Evolutionary conservation across 179 eudicot genomes (phyloP).

Genomic region (Nepenthes alata): DNA sequence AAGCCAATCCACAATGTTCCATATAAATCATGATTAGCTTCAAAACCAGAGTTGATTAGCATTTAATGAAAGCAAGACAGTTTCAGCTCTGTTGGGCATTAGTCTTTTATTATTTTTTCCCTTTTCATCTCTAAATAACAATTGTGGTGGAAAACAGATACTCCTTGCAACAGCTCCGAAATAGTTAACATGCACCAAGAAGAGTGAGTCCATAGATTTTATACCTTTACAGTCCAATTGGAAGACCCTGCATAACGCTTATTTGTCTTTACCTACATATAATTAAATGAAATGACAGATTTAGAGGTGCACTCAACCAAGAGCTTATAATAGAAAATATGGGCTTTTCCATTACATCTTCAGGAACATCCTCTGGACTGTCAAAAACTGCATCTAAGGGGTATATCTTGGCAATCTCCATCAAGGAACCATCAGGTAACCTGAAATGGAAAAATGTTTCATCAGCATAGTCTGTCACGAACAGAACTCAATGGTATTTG

Average conservation of each 20-base stretch:
- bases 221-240: slow-evolving; percentile 91
- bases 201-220: not conserved
- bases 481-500: not conserved
- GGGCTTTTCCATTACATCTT: slow-evolving; percentile 47
- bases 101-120: too few species aligned
- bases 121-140: too few species aligned
- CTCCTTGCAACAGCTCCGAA: too few species aligned
- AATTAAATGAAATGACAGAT: slow-evolving; percentile 6
- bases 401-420: slow-evolving; percentile 86
- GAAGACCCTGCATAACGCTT: slow-evolving; percentile 88
- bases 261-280: slow-evolving; percentile 65
- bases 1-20: too few species aligned
- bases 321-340: not conserved
- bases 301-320: not conserved
- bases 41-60: too few species aligned
- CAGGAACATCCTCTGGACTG: slow-evolving; percentile 86
- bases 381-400: slow-evolving; percentile 91
- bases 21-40: too few species aligned
- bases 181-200: not conserved
- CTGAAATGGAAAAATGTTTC: slow-evolving; percentile 27
- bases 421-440: slow-evolving; percentile 89
- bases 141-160: too few species aligned
- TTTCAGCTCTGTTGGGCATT: too few species aligned
- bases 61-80: too few species aligned
- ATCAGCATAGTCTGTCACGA: not conserved